Conservation (phyloP, 805 yeast species). For the Vanderwaltozyma yarrowii region DNA sequence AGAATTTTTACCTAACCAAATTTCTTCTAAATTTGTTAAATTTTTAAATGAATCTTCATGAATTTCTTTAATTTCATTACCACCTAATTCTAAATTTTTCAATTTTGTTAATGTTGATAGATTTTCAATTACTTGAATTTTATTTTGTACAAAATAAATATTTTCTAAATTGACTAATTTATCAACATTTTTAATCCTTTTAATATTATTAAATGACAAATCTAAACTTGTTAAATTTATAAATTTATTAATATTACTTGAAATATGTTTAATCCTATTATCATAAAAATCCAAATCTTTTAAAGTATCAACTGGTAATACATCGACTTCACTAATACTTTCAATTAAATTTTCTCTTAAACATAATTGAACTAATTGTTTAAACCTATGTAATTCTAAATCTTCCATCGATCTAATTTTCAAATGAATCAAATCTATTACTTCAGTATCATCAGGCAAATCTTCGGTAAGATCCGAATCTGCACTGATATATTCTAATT, state of each 20-base stretch:
- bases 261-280: conserved; percentile 79
- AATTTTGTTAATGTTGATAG: conserved; percentile 47
- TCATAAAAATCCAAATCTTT: conserved; percentile 86
- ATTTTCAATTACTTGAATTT: conserved; percentile 61
- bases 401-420: conserved; percentile 57
- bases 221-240: conserved; percentile 53
- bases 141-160: conserved; percentile 82
- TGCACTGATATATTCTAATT: conserved; percentile 47
- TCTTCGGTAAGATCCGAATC: conserved; percentile 57
- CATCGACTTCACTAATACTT: conserved; percentile 61
- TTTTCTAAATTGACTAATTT: conserved; percentile 51
- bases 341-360: conserved; percentile 78
- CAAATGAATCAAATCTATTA: conserved; percentile 58
- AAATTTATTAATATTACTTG: conserved; percentile 55
- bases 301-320: conserved; percentile 42
- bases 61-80: conserved; percentile 52
- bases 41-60: conserved; percentile 35
- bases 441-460: conserved; percentile 45
- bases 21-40: conserved; percentile 50
- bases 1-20: conserved; percentile 90
- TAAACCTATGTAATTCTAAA: conserved; percentile 48
- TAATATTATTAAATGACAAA: conserved; percentile 81
- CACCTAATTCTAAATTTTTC: conserved; percentile 79
- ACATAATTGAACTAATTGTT: conserved; percentile 48
- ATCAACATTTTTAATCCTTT: conserved; percentile 71